Base-by-base conservation (phyloP, 257 asterid species). In the Scutellaria minor region DNA sequence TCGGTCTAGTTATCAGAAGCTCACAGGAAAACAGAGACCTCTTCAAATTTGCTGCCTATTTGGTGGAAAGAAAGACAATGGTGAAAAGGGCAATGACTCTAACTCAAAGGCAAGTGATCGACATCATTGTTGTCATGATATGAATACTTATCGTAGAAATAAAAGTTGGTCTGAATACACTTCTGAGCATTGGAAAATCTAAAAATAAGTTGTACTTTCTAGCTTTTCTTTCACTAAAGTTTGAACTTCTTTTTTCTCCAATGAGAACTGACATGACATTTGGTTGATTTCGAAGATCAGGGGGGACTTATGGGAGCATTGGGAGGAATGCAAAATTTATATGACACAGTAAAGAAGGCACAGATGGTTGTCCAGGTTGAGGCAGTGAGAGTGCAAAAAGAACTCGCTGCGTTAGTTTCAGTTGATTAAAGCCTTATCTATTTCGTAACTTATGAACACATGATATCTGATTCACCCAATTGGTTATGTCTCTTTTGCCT, bases 311-410 rank as follows among this genome's bases (percentile, higher is more conserved):
- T 89, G 13, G 89, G 27, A 24, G 27, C 27, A 24, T 24, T 24
- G 27, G 27, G 96, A 20, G 87, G 88, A 80, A 85, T 87, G 93
- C 93, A 86, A 75, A 83, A 85, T 72, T 78, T 89, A 54, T 87
- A 79, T 6, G 87, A 87, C 73, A 87, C 91, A 0, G 91, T 87
- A 78, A 87, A 89, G 88, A 85, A 87, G 78, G 96, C 93, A 45
- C 96, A 87, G 66, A 89, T 82, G 86, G 96, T 89, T 35, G 96
- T 85, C 73, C 90, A 86, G 82, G 96, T 89, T 42, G 96, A 89
- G 81, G 96, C 93, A 68, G 96, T 86, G 50, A 80, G 73, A 61
- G 89, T 89, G 72, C 92, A 83, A 75, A 86, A 89, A 77, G 90
- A 89, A 80, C 96, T 86, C 9, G 88, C 92, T 11, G 83, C 11